These are phyloP conservation scores for Chloranthus sessilifolius DNA, from an alignment of 164 flowering plant species.

Conservation along the genomic window DNA sequence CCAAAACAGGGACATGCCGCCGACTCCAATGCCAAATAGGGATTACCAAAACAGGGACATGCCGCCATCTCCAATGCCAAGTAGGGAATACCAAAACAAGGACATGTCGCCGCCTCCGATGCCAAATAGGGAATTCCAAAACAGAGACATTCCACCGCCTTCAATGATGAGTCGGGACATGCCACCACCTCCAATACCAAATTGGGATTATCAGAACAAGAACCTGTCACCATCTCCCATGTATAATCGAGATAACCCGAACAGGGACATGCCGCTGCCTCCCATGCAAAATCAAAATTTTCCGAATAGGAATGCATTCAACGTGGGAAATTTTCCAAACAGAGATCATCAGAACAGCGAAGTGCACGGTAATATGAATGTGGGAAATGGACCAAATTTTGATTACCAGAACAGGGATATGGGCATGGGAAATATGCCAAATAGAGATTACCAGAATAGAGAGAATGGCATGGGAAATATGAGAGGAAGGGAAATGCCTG, in stretches of 20 bases:
- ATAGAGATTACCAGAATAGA: constrained; percentile 22
- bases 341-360: not conserved
- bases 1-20: constrained; percentile 7
- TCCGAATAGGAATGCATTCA: not conserved
- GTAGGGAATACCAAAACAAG: constrained; percentile 7
- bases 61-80: constrained; percentile 4
- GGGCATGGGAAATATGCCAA: constrained; percentile 7
- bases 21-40: not conserved
- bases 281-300: not conserved
- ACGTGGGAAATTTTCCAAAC: not conserved
- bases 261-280: constrained; percentile 5
- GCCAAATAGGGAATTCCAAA: not conserved
- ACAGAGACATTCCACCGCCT: constrained; percentile 7
- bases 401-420: constrained; percentile 3
- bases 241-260: not conserved
- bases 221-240: not conserved
- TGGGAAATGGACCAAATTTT: not conserved
- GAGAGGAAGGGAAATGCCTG: constrained; percentile 25
- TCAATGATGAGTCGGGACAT: no score
- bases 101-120: constrained; percentile 3
- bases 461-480: constrained; percentile 17
- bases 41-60: constrained; percentile 4
- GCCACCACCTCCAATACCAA: no score
- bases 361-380: not conserved
- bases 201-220: not conserved